Percentiles rank a stretch among this genome's conserved stretches.
Evolutionary conservation across 2,329 filamentous ascomycete genomes (phyloP).

Genomic region (Trichoderma aggressivum): DNA sequence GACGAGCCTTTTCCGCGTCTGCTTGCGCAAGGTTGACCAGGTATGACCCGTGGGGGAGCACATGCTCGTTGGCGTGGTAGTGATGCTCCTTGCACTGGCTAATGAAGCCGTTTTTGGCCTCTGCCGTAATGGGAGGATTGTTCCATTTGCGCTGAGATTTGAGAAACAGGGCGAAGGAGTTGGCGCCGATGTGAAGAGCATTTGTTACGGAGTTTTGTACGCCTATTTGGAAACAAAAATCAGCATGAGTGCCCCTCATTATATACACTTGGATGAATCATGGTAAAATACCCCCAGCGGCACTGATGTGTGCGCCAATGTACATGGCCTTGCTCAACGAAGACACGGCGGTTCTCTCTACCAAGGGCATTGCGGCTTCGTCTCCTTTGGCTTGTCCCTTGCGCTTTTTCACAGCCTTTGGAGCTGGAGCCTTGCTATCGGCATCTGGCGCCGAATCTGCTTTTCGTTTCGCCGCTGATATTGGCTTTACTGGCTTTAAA

Average conservation of each 20-base stretch:
- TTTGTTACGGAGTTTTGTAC: slow-evolving; percentile 86
- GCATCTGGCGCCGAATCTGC: slow-evolving; percentile 15
- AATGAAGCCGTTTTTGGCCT: slow-evolving; percentile 67
- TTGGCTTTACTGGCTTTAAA: slow-evolving; percentile 24
- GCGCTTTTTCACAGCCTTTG: slow-evolving; percentile 21
- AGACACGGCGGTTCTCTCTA: slow-evolving; percentile 59
- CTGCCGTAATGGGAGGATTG: slow-evolving; percentile 70
- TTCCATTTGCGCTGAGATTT: slow-evolving; percentile 96
- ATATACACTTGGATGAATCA: background rate
- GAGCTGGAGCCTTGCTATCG: background rate
- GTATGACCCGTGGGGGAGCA: slow-evolving; percentile 92
- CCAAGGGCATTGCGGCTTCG: slow-evolving; percentile 54
- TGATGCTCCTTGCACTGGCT: slow-evolving; percentile 62
- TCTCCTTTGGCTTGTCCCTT: slow-evolving; percentile 37
- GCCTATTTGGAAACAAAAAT: slow-evolving; percentile 46
- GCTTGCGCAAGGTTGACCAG: slow-evolving; percentile 91
- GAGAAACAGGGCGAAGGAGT: slow-evolving; percentile 90
- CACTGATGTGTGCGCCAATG: slow-evolving; percentile 89
- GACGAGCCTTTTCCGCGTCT: slow-evolving; percentile 73
- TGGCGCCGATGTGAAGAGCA: slow-evolving; percentile 76
- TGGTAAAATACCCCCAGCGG: slow-evolving; percentile 66
- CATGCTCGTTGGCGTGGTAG: slow-evolving; percentile 69
- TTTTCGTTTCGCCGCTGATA: slow-evolving; percentile 25
- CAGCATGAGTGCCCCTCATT: background rate
- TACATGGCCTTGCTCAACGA: slow-evolving; percentile 69